Evolutionary conservation across 805 yeast genomes (phyloP).

Genomic region (Metschnikowia henanensis): DNA sequence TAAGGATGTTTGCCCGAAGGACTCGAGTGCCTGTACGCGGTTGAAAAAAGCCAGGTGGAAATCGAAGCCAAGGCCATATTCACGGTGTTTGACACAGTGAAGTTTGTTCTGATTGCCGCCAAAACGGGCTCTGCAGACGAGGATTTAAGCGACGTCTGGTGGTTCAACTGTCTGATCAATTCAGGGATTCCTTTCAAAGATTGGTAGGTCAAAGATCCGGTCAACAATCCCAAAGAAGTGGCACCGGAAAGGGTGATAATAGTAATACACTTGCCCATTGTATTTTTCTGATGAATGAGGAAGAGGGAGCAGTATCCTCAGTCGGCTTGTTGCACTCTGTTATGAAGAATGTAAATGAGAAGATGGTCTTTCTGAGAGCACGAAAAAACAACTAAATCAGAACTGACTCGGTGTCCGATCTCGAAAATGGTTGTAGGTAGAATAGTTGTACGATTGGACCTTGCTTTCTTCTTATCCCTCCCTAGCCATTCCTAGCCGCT

Average conservation of each 20-base stretch:
- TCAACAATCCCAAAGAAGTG: constrained; percentile 64
- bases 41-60: constrained; percentile 45
- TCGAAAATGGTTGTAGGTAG: too few relatives aligned
- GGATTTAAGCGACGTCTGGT: constrained; percentile 16
- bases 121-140: constrained; percentile 13
- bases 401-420: too few relatives aligned
- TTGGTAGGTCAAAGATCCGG: constrained; percentile 50
- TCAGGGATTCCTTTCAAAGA: constrained; percentile 32
- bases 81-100: constrained; percentile 31
- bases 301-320: too few relatives aligned
- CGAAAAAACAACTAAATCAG: too few relatives aligned
- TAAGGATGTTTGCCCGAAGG: constrained; percentile 66
- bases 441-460: too few relatives aligned
- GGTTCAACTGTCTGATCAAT: constrained; percentile 29
- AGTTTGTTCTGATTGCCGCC: constrained; percentile 21
- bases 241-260: constrained; percentile 62
- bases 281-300: background rate
- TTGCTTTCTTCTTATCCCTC: background rate
- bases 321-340: too few relatives aligned
- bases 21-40: constrained; percentile 60
- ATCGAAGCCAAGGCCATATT: constrained; percentile 43
- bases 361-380: too few relatives aligned
- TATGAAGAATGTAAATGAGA: too few relatives aligned
- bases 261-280: constrained; percentile 38
- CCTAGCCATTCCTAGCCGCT: constrained; percentile 4